Evolutionary conservation across 2,329 filamentous ascomycete genomes (phyloP).

Genomic region (Magnaporthales sp.): DNA sequence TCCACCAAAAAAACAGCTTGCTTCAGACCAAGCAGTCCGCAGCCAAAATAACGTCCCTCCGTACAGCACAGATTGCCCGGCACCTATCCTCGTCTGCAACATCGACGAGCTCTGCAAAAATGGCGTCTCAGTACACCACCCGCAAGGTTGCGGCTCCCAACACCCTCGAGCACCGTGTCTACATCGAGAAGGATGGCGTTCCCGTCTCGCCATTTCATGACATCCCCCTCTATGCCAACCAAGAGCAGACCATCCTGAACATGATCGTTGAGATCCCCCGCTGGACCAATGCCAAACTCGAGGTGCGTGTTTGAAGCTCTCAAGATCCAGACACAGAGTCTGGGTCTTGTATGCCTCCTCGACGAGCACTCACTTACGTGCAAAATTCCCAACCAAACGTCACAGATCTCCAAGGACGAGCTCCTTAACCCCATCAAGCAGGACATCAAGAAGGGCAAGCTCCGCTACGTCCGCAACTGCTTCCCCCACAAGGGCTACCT

Average conservation of each 20-base stretch:
- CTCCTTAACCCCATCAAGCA: conserved; percentile 98
- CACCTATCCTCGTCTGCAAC: conserved; percentile 34
- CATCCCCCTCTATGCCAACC: conserved; percentile 94
- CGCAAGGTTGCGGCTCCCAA: conserved; percentile 85
- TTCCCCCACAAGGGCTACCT: conserved; percentile 99
- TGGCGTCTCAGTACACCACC: conserved; percentile 61
- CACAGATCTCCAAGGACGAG: conserved; percentile 96
- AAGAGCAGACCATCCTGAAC: conserved; percentile 92
- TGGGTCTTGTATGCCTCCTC: conserved; percentile 3
- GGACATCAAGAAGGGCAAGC: conserved; percentile 99
- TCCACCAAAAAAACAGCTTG: neutral
- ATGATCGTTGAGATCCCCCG: conserved; percentile 99
- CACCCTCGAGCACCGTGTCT: conserved; percentile 95
- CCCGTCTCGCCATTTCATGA: conserved; percentile 97
- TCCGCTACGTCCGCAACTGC: conserved; percentile 98
- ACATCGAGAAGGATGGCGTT: conserved; percentile 94
- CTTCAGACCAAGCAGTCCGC: neutral
- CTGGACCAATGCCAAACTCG: conserved; percentile 99
- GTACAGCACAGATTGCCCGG: conserved; percentile 46
- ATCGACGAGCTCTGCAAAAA: conserved; percentile 20
- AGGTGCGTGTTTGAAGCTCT: conserved; percentile 54
- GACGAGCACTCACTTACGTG: neutral
- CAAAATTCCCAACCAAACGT: neutral
- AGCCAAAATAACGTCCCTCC: conserved; percentile 36
- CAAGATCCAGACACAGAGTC: conserved; percentile 5